Percentiles rank a stretch among this genome's conserved stretches.
These are phyloP conservation scores for Pleurostoma richardsiae DNA, from an alignment of 2,329 filamentous ascomycete species.

Conservation along the genomic window DNA sequence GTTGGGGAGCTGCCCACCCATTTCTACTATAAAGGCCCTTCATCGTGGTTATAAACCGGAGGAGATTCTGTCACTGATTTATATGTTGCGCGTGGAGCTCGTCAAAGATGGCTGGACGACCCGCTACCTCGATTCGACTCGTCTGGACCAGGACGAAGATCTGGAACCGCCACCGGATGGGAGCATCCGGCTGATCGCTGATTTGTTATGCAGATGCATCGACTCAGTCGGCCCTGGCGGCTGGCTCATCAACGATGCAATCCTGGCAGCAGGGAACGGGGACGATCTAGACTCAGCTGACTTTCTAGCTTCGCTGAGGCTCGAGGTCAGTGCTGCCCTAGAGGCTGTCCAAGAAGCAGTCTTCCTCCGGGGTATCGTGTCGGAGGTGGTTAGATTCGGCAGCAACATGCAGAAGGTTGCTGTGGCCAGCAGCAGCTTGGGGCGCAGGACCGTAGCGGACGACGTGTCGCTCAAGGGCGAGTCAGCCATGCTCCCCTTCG, in stretches of 20 bases:
- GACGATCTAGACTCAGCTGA: slow-evolving; percentile 53
- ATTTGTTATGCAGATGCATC: slow-evolving; percentile 66
- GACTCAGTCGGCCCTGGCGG: slow-evolving; percentile 71
- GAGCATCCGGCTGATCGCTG: slow-evolving; percentile 65
- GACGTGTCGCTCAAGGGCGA: slow-evolving; percentile 18
- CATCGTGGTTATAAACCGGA: slow-evolving; percentile 59
- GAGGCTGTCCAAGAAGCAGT: slow-evolving; percentile 68
- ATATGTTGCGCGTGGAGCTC: slow-evolving; percentile 68
- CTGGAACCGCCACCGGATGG: slow-evolving; percentile 54
- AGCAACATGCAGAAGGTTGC: slow-evolving; percentile 24
- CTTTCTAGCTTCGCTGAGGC: slow-evolving; percentile 59
- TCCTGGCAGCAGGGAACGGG: slow-evolving; percentile 32
- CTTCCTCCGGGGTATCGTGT: slow-evolving; percentile 58
- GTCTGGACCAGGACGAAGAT: slow-evolving; percentile 39
- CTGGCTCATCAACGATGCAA: slow-evolving; percentile 62
- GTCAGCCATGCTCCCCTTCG: slow-evolving; percentile 61
- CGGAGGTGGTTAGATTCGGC: slow-evolving; percentile 62
- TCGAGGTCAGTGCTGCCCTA: slow-evolving; percentile 65
- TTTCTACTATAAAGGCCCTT: slow-evolving; percentile 57
- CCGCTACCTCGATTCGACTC: slow-evolving; percentile 58
- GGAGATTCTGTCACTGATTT: slow-evolving; percentile 67
- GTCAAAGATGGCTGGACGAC: slow-evolving; percentile 72
- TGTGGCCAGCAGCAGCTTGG: slow-evolving; percentile 11
- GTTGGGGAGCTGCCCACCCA: slow-evolving; percentile 59
- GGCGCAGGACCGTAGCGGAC: neutral